phyloP scores from a whole-genome alignment of 805 yeast species.

The Hanseniaspora guilliermondii region DNA sequence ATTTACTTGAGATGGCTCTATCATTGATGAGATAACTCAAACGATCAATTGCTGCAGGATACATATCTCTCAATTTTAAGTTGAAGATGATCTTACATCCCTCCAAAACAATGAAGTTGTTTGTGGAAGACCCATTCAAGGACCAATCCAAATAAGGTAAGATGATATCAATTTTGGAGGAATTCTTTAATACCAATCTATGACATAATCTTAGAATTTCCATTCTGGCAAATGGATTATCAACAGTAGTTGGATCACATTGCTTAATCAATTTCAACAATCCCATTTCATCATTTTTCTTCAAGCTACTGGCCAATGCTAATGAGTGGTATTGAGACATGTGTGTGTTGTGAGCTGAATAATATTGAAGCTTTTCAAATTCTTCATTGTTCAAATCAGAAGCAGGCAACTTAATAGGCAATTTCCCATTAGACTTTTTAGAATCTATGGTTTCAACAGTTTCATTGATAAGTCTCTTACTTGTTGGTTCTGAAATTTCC shows the following conservation, averaged over 20 bases:
- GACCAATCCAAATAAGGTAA: conserved; percentile 9
- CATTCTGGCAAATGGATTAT: conserved; percentile 62
- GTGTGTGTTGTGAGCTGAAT: conserved; percentile 38
- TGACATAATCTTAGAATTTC: conserved; percentile 8
- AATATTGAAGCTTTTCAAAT: conserved; percentile 41
- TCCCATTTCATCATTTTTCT: conserved; percentile 89
- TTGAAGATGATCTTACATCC: conserved; percentile 51
- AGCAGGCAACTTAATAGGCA: conserved; percentile 28
- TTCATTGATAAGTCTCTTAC: conserved; percentile 87
- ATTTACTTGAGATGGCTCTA: conserved; percentile 79
- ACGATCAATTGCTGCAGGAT: conserved; percentile 56
- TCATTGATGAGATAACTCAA: conserved; percentile 69
- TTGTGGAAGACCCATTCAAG: not conserved
- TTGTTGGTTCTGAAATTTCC: conserved; percentile 82
- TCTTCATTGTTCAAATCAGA: conserved; percentile 21
- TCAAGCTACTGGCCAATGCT: conserved; percentile 75
- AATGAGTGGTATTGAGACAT: conserved; percentile 93
- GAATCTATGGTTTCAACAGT: conserved; percentile 78
- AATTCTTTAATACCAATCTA: not conserved
- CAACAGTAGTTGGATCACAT: conserved; percentile 46
- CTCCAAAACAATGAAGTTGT: conserved; percentile 60
- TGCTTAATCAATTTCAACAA: conserved; percentile 79
- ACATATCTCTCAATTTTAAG: conserved; percentile 46
- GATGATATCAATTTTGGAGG: not conserved
- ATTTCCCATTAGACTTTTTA: conserved; percentile 25